Evolutionary conservation across 345 rosid genomes (phyloP).

Genomic region (Geranium brycei): DNA sequence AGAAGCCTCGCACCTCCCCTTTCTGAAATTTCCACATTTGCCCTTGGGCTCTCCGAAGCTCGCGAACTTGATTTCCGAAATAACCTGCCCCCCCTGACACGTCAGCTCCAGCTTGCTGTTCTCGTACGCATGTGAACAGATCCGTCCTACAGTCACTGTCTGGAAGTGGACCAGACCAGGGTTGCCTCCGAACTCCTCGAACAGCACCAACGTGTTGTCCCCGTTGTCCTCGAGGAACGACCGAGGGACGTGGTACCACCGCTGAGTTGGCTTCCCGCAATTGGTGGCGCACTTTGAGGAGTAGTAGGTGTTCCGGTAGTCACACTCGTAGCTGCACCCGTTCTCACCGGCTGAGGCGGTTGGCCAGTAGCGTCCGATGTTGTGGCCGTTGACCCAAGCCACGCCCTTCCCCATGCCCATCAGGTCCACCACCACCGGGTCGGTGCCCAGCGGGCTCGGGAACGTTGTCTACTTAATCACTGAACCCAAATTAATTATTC

Average conservation of each 20-base stretch:
- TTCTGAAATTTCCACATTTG: background rate
- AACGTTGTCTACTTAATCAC: constrained; percentile 31
- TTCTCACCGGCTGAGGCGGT: constrained; percentile 18
- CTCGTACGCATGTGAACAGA: constrained; percentile 30
- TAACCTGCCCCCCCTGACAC: constrained; percentile 26
- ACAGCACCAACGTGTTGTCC: constrained; percentile 26
- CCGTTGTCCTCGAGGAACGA: constrained; percentile 16
- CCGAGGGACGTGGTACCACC: constrained; percentile 55
- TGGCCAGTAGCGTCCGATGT: constrained; percentile 67
- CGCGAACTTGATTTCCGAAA: constrained; percentile 12
- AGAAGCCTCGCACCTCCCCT: background rate
- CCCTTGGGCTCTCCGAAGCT: background rate
- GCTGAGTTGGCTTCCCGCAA: constrained; percentile 49
- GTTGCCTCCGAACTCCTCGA: constrained; percentile 51
- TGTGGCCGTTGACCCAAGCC: constrained; percentile 64
- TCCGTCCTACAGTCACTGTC: constrained; percentile 31
- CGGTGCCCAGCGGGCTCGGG: constrained; percentile 37
- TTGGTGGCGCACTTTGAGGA: constrained; percentile 23
- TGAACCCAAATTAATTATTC: too few species aligned
- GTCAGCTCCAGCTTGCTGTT: constrained; percentile 27
- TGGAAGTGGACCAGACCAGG: constrained; percentile 23
- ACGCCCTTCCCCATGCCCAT: constrained; percentile 56
- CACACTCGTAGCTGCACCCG: constrained; percentile 32
- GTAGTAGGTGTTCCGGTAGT: constrained; percentile 32
- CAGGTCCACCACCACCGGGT: constrained; percentile 60